These are phyloP conservation scores for Neurospora tetraspora DNA, from an alignment of 495 filamentous ascomycete genomes.

Conservation along the genomic window DNA sequence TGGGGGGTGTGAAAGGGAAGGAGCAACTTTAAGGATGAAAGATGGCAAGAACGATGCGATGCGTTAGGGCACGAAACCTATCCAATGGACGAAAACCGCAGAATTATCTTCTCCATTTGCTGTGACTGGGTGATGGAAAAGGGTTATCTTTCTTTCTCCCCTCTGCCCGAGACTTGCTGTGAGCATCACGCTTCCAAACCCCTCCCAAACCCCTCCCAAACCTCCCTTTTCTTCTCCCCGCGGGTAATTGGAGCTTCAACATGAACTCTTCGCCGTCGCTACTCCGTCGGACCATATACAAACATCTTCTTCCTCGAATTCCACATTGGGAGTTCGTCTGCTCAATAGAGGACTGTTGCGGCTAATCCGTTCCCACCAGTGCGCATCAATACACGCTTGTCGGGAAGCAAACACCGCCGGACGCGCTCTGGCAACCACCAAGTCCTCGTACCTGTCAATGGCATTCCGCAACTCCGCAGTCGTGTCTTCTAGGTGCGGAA, in stretches of 20 bases:
- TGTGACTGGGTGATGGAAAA: not conserved
- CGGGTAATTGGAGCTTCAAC: not conserved
- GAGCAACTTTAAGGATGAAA: not conserved
- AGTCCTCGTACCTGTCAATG: constrained; percentile 40
- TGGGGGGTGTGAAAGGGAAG: not conserved
- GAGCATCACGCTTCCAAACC: no score
- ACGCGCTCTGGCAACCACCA: constrained; percentile 38
- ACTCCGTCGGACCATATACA: not conserved
- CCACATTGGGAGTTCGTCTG: constrained; percentile 18
- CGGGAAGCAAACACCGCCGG: constrained; percentile 46
- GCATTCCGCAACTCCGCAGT: constrained; percentile 15
- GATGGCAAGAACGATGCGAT: not conserved
- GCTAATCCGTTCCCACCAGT: constrained; percentile 37
- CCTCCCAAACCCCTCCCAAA: no score
- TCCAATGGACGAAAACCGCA: not conserved
- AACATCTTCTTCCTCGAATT: constrained; percentile 17
- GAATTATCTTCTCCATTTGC: not conserved
- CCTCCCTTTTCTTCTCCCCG: not conserved
- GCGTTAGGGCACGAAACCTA: not conserved
- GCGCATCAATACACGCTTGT: constrained; percentile 54
- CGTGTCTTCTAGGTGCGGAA: not conserved
- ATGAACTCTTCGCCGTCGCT: not conserved
- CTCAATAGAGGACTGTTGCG: constrained; percentile 24
- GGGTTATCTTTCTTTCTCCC: not conserved
- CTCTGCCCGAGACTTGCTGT: not conserved